phyloP scores from a whole-genome alignment of 371 early-diverging fungal genomes.

The Mucor irregularis region DNA sequence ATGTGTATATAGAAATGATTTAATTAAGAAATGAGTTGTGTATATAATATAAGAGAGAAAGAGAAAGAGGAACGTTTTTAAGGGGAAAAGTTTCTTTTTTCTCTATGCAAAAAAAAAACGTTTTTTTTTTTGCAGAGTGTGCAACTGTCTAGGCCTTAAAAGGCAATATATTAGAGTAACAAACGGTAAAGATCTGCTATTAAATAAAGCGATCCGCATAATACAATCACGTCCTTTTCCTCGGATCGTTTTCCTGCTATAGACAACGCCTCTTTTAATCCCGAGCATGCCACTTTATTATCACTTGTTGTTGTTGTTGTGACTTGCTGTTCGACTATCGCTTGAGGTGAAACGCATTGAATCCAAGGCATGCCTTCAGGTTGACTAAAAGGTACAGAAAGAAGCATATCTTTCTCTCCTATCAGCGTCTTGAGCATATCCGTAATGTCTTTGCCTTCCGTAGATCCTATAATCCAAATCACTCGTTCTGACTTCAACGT shows the following conservation, averaged over 20 bases:
- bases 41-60: too few species aligned
- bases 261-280: slow-evolving; percentile 26
- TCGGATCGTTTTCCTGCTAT: slow-evolving; percentile 10
- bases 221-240: slow-evolving; percentile 52
- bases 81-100: too few species aligned
- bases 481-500: slow-evolving; percentile 34
- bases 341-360: slow-evolving; percentile 41
- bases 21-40: not conserved
- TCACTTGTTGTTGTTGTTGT: not conserved
- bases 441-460: slow-evolving; percentile 68
- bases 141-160: too few species aligned
- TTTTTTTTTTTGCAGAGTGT: too few species aligned
- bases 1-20: not conserved
- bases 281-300: slow-evolving; percentile 11
- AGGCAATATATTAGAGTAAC: slow-evolving; percentile 6
- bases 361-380: slow-evolving; percentile 93
- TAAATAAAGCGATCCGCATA: slow-evolving; percentile 88
- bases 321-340: slow-evolving; percentile 24
- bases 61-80: too few species aligned
- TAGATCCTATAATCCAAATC: slow-evolving; percentile 81
- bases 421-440: slow-evolving; percentile 60
- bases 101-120: too few species aligned
- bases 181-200: slow-evolving; percentile 73
- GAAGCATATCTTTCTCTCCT: slow-evolving; percentile 57
- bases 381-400: slow-evolving; percentile 69